Evolutionary conservation across 345 rosid genomes (phyloP).

Genomic region (Jatropha curcas): DNA sequence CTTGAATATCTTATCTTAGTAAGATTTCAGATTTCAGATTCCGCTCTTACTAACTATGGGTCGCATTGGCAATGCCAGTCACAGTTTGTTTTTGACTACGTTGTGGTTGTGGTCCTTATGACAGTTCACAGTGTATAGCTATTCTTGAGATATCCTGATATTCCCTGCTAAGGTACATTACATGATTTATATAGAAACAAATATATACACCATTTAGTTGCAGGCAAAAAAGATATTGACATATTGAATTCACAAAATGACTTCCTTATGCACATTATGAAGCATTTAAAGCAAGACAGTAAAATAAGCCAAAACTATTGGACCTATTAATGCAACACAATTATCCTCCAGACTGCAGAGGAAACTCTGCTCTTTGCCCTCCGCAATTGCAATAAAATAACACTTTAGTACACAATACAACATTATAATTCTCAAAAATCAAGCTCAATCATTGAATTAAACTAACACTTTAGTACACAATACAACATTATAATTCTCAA

Average conservation of each 20-base stretch:
- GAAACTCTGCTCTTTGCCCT: no score
- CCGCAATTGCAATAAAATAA: no score
- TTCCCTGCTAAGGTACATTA: background rate
- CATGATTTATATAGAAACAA: background rate
- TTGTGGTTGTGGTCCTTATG: no score
- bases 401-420: background rate
- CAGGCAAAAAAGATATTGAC: background rate
- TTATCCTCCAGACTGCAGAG: no score
- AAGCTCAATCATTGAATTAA: background rate
- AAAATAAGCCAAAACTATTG: background rate
- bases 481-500: background rate
- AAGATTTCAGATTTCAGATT: background rate
- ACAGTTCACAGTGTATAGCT: no score
- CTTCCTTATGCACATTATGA: background rate
- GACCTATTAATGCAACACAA: background rate
- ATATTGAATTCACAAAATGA: background rate
- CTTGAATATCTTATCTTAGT: background rate
- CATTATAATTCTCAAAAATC: background rate
- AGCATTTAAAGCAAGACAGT: background rate
- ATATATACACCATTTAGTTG: background rate
- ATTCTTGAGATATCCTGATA: no score
- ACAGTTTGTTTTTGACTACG: no score
- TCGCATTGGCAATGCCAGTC: no score
- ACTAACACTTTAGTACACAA: background rate
- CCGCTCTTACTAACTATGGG: background rate